Percentiles rank a stretch among this genome's conserved stretches.
phyloP scores from a whole-genome alignment of 768 basidiomycete species.

The Boletus pseudopeckii region DNA sequence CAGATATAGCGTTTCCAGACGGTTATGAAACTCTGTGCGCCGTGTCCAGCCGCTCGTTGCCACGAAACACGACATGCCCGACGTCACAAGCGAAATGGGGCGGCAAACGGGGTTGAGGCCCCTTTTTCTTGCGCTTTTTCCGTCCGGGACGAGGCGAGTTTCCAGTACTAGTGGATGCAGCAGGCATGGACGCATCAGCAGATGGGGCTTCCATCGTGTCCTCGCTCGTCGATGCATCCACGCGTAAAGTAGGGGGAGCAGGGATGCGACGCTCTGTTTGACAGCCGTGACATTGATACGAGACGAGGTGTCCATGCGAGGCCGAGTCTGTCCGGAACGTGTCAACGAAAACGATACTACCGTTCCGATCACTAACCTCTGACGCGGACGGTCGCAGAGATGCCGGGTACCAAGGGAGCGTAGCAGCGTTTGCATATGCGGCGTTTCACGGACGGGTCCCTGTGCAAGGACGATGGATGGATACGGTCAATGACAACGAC shows the following conservation, averaged over 20 bases:
- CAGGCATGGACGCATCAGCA: not conserved
- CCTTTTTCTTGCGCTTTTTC: conserved; percentile 18
- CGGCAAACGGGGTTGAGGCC: conserved; percentile 37
- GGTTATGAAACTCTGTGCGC: not conserved
- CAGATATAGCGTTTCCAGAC: not conserved
- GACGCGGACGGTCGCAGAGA: conserved; percentile 60
- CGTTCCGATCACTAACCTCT: conserved; percentile 45
- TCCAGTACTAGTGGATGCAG: not conserved
- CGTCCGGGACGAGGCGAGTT: not conserved
- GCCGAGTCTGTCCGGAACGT: conserved; percentile 35
- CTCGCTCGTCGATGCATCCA: not conserved
- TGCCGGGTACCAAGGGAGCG: conserved; percentile 61
- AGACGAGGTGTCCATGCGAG: conserved; percentile 52
- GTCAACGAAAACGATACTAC: conserved; percentile 4
- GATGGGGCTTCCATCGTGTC: not conserved
- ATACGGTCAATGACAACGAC: not conserved
- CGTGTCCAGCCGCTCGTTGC: conserved; percentile 45
- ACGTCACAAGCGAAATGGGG: conserved; percentile 62
- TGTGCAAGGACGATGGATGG: conserved; percentile 25
- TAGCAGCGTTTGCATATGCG: conserved; percentile 71
- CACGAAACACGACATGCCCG: conserved; percentile 67
- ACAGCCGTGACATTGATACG: conserved; percentile 60
- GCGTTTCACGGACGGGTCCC: conserved; percentile 83
- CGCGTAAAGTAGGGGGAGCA: conserved; percentile 46
- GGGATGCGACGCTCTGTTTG: conserved; percentile 61